Evolutionary conservation across 257 asterid species (phyloP), one percentile per base, ranked within the genome.

Genomic region (Petunia axillaris): DNA sequence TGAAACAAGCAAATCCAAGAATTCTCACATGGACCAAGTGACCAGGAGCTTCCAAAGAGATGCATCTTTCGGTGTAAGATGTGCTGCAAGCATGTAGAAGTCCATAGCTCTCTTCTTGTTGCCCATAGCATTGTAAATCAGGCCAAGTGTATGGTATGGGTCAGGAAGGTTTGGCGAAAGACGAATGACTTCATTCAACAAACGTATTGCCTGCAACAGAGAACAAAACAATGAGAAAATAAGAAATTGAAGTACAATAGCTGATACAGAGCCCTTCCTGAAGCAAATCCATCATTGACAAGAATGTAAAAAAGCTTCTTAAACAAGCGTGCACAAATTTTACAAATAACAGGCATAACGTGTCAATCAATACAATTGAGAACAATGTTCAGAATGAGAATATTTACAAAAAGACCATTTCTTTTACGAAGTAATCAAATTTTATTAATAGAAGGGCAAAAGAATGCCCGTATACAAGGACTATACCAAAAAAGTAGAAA

Each of bases 71-170:
- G 97, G 98, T 38, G 87, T 79, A 86, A 93, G 83, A 85, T 89
- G 96, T 55, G 97, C 97, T 81, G 98, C 96, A 86, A 94, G 89
- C 93, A 91, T 88, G 89, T 94, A 90, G 80, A 91, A 93, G 75
- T 85, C 85, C 79, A 90, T 82, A 64, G 98, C 90, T 81, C 86
- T 91, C 83, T 85, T 90, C 81, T 83, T 80, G 80, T 94, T 92
- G 75, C 86, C 87, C 89, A 89, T 87, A 16, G 87, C 88, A 38
- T 86, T 84, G 78, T 90, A 93, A 58, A 93, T 84, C 37, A 91
- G 91, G 62, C 94, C 98, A 68, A 94, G 98, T 59, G 91, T 90
- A 81, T 89, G 97, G 83, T 91, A 91, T 55, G 98, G 89, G 85
- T 89, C 97, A 41, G 93, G 83, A 35, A 91, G 82, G 85, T 94